Percentiles rank a stretch among this genome's conserved stretches.
phyloP scores from a whole-genome alignment of 164 flowering plant genomes.

The Cinnamomum micranthum region DNA sequence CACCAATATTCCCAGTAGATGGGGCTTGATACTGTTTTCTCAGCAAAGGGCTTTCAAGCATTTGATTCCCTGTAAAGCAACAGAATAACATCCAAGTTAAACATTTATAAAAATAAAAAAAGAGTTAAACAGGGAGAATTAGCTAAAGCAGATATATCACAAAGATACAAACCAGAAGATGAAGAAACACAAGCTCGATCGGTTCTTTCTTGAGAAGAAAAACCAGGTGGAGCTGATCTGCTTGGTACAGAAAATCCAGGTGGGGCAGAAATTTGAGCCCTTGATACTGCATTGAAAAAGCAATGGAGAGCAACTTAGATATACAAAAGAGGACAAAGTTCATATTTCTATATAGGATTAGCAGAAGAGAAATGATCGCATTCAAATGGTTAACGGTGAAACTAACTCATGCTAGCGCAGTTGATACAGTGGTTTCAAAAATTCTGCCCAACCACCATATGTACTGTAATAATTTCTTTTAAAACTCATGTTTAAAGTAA shows the following conservation, averaged over 20 bases:
- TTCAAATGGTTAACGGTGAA: too few species aligned
- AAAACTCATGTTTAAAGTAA: too few species aligned
- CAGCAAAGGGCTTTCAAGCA: constrained; percentile 19
- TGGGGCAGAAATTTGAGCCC: constrained; percentile 73
- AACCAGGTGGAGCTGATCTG: constrained; percentile 88
- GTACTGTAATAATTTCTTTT: too few species aligned
- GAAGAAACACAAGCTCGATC: constrained; percentile 41
- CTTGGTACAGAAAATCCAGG: constrained; percentile 80
- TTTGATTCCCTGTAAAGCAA: constrained; percentile 30
- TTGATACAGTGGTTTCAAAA: too few species aligned
- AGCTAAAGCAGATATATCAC: background rate
- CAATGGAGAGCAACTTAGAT: background rate
- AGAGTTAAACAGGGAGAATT: background rate
- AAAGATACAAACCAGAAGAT: constrained; percentile 18
- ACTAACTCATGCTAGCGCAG: too few species aligned
- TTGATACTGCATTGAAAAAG: constrained; percentile 34
- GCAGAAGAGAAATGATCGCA: too few species aligned
- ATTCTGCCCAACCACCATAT: too few species aligned
- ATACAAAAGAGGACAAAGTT: background rate
- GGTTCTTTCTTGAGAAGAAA: constrained; percentile 64
- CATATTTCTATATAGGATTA: too few species aligned
- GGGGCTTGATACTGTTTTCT: constrained; percentile 24
- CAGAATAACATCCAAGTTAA: background rate
- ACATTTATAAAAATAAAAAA: background rate
- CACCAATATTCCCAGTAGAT: constrained; percentile 12